Percentiles rank a stretch among this genome's conserved stretches.
These are phyloP conservation scores for Phaeophleospora eucalypticola DNA, from an alignment of 2,329 filamentous ascomycete species.

Conservation along the genomic window DNA sequence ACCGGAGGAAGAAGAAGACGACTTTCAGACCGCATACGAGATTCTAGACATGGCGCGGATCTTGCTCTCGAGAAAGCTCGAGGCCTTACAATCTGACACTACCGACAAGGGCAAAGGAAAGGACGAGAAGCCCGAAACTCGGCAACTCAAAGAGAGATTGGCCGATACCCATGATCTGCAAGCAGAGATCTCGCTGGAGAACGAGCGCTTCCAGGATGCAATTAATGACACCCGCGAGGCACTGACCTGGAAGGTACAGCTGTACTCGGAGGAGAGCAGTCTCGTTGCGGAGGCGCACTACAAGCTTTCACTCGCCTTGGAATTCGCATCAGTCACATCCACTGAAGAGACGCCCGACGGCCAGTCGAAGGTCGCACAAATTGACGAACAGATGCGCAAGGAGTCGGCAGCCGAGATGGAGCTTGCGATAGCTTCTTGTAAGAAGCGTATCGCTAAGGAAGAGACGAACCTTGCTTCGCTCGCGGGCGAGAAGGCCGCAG, in stretches of 20 bases:
- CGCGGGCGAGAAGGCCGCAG: constrained; percentile 57
- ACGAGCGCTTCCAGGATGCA: constrained; percentile 86
- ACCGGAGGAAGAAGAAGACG: constrained; percentile 52
- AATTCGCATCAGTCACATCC: constrained; percentile 76
- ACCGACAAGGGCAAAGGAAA: constrained; percentile 46
- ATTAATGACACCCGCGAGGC: constrained; percentile 76
- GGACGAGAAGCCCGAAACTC: constrained; percentile 35
- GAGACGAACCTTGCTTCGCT: constrained; percentile 58
- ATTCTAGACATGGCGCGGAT: constrained; percentile 60
- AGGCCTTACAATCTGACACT: constrained; percentile 40
- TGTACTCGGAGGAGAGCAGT: constrained; percentile 76
- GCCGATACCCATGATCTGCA: constrained; percentile 92
- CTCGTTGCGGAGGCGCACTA: constrained; percentile 92
- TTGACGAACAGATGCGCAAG: constrained; percentile 66
- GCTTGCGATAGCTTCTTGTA: constrained; percentile 68
- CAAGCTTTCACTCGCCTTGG: constrained; percentile 89
- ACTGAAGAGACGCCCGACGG: constrained; percentile 47
- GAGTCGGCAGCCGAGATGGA: constrained; percentile 70
- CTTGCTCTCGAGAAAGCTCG: constrained; percentile 55
- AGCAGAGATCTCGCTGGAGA: constrained; percentile 94
- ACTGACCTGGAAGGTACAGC: constrained; percentile 70
- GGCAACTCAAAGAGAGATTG: constrained; percentile 75
- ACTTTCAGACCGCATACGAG: constrained; percentile 62
- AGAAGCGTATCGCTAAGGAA: constrained; percentile 65
- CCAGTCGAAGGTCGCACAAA: constrained; percentile 37